These are phyloP conservation scores for Vicia sativa DNA, from an alignment of 306 rosid genomes.

Conservation along the genomic window DNA sequence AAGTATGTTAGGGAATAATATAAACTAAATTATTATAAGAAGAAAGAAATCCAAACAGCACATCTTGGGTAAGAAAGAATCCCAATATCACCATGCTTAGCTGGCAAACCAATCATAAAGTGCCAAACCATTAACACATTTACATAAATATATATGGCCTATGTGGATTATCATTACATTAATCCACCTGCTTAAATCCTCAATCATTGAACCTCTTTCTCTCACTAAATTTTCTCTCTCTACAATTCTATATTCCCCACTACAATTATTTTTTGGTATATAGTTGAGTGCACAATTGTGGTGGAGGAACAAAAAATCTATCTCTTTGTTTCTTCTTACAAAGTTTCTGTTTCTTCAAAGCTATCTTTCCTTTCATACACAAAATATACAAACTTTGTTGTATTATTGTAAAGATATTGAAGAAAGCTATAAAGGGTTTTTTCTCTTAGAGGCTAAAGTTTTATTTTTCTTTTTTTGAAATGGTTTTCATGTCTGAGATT, in stretches of 20 bases:
- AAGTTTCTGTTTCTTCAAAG: constrained; percentile 51
- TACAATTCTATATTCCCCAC: constrained; percentile 18
- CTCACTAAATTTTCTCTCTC: constrained; percentile 35
- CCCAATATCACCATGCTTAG: constrained; percentile 54
- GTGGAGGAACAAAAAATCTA: constrained; percentile 39
- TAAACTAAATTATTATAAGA: neutral
- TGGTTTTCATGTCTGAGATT: constrained; percentile 77
- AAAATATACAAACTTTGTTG: neutral
- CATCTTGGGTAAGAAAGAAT: constrained; percentile 49
- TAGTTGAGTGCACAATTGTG: constrained; percentile 35
- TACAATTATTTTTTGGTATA: constrained; percentile 36
- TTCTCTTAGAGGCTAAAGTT: constrained; percentile 30
- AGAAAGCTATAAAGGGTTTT: constrained; percentile 31
- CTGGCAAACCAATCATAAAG: constrained; percentile 72
- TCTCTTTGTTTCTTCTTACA: constrained; percentile 43
- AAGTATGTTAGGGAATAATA: neutral
- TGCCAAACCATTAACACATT: constrained; percentile 51
- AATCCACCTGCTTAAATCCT: constrained; percentile 53
- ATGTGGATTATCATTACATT: constrained; percentile 58
- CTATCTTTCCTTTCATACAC: constrained; percentile 14
- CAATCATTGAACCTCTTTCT: constrained; percentile 68
- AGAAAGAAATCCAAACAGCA: constrained; percentile 41
- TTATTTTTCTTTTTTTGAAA: constrained; percentile 48
- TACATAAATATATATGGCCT: constrained; percentile 36
- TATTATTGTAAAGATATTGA: constrained; percentile 25